Evolutionary conservation across 139 green algal species (phyloP).

Genomic region (Chlorella sp.): DNA sequence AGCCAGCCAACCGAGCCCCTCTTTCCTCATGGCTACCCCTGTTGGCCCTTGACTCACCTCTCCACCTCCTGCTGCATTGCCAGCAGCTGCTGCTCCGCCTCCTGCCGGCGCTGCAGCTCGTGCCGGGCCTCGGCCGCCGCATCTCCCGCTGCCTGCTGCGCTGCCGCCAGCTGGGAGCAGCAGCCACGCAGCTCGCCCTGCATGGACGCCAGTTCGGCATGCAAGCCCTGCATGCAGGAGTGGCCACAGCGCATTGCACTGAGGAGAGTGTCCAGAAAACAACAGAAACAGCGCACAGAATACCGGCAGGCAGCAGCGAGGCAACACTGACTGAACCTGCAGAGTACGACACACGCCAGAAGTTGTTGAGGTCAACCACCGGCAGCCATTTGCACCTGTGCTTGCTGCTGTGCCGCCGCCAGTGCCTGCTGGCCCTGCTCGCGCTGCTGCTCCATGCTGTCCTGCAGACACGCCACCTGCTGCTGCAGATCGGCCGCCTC

Average conservation of each 20-base stretch:
- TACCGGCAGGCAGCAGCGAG: background rate
- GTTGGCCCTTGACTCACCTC: background rate
- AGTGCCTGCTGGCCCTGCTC: conserved; percentile 7
- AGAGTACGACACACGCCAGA: no score
- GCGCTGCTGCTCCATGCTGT: conserved; percentile 11
- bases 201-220: background rate
- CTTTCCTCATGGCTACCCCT: no score
- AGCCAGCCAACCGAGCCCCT: no score
- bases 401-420: background rate
- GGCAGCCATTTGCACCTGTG: background rate
- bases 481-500: background rate
- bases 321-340: no score
- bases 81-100: conserved; percentile 14
- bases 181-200: background rate
- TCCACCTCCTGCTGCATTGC: conserved; percentile 13
- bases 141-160: background rate
- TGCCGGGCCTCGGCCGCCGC: background rate
- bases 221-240: background rate
- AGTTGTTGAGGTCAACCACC: no score
- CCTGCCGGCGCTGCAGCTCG: conserved; percentile 15
- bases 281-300: background rate
- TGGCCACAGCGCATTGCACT: background rate
- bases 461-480: background rate
- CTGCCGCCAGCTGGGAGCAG: conserved; percentile 13
- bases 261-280: no score